Conservation (phyloP, 2,329 filamentous ascomycete genomes). For the Domatiomyces catenatus region DNA sequence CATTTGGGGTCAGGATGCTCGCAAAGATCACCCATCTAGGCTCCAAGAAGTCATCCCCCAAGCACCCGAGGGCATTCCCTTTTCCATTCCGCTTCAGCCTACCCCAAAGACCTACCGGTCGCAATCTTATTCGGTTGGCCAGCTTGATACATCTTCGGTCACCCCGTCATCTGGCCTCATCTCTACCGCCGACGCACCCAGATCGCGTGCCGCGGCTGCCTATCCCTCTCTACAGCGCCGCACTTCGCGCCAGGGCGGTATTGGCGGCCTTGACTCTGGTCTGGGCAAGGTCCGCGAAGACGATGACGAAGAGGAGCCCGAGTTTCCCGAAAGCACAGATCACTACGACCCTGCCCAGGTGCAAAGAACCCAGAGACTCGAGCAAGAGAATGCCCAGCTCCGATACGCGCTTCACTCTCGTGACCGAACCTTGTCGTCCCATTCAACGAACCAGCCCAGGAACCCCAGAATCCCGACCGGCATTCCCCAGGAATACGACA, state of each 20-base stretch:
- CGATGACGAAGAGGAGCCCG: constrained; percentile 26
- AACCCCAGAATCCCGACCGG: constrained; percentile 27
- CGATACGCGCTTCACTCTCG: constrained; percentile 29
- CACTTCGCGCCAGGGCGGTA: constrained; percentile 46
- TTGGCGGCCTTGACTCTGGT: constrained; percentile 32
- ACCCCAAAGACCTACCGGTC: constrained; percentile 88
- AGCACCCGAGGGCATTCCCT: constrained; percentile 51
- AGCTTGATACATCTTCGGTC: constrained; percentile 43
- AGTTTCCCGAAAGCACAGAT: constrained; percentile 21
- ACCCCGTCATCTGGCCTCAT: constrained; percentile 19
- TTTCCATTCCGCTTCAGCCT: constrained; percentile 74
- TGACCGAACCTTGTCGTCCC: constrained; percentile 28
- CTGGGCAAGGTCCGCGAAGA: constrained; percentile 35
- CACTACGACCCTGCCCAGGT: constrained; percentile 25
- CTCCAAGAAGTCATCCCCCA: constrained; percentile 62
- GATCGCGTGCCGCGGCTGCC: constrained; percentile 28
- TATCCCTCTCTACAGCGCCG: constrained; percentile 63
- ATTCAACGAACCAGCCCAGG: constrained; percentile 20
- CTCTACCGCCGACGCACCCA: constrained; percentile 21
- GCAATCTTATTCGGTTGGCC: constrained; percentile 90
- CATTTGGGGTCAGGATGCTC: constrained; percentile 64
- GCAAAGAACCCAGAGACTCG: constrained; percentile 31
- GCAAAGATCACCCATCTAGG: constrained; percentile 61
- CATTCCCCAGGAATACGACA: constrained; percentile 30
- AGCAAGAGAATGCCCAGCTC: constrained; percentile 32